phyloP scores from a whole-genome alignment of 352 stramenopile genomes.

The Pythium graminicola region DNA sequence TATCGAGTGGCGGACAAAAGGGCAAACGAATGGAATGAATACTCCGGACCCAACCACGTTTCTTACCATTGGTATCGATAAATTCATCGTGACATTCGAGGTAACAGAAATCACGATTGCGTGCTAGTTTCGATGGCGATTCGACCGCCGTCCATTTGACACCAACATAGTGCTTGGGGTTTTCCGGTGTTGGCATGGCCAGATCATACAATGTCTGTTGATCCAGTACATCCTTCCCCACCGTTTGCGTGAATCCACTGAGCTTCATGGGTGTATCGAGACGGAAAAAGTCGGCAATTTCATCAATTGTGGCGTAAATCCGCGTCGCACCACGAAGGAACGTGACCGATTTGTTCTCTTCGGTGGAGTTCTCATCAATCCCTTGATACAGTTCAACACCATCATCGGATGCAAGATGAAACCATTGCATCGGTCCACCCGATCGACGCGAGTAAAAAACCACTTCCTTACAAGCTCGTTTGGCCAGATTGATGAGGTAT shows the following conservation, averaged over 20 bases:
- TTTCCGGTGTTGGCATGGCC: constrained; percentile 49
- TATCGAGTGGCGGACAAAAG: constrained; percentile 52
- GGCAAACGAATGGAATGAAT: constrained; percentile 76
- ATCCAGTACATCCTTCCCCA: constrained; percentile 73
- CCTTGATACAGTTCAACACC: constrained; percentile 74
- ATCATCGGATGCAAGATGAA: constrained; percentile 61
- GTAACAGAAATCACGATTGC: constrained; percentile 80
- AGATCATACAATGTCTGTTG: constrained; percentile 71
- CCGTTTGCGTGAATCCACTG: constrained; percentile 56
- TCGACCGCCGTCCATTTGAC: constrained; percentile 80
- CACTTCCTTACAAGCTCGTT: constrained; percentile 79
- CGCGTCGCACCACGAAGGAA: constrained; percentile 61
- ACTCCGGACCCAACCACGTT: constrained; percentile 66
- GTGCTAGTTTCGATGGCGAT: constrained; percentile 63
- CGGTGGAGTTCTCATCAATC: constrained; percentile 35
- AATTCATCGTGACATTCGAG: constrained; percentile 83
- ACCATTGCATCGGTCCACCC: constrained; percentile 71
- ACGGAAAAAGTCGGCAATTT: constrained; percentile 76
- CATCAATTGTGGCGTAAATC: constrained; percentile 72
- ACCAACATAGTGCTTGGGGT: constrained; percentile 78
- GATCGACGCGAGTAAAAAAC: constrained; percentile 71
- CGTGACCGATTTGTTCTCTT: constrained; percentile 37
- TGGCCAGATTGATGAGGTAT: constrained; percentile 62
- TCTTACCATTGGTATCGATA: constrained; percentile 59
- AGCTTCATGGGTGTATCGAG: constrained; percentile 69